Evolutionary conservation across 1,139 yeast species (phyloP), one percentile per base, ranked within the genome.

Genomic region (Taphrina flavorubra): DNA sequence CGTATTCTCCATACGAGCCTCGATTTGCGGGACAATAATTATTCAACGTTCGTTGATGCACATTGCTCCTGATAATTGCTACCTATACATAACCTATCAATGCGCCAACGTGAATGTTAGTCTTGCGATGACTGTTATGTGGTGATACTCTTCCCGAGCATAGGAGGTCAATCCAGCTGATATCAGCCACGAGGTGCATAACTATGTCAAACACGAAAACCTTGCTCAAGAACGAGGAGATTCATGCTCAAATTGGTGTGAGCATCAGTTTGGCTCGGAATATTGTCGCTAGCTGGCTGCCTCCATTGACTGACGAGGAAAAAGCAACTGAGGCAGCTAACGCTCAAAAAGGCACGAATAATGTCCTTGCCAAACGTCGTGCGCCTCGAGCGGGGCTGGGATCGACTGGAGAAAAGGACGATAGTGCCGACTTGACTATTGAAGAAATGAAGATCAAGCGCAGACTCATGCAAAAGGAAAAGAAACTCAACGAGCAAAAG

Each of bases 261-360:
- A 53, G 61, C 37, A 63, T 63, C 60, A 63, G 59, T 55, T 46
- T 63, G n/a, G 67, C 67, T 13, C 67, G 67, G 14, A 40, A 37
- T 7, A 37, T 63, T 11, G 67, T 63, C 37, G 61, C 67, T 25
- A 53, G 55, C 46, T 63, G 67, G 67, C 39, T 63, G 6, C 67
- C 67, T 4, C 61, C 67, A 14, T n/a, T 40, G 60, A 56, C 60
- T 7, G 49, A 56, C 25, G 49, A 56, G n/a, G 60, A 56, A 36
- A 37, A 40, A 31, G 34, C 11, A 16, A 16, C n/a, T 11, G 57
- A 34, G 20, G 57, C 57, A 8, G 20, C 18, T 8, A 8, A 25
- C 10, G 18, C 53, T 11, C 40, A 37, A 8, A n/a, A 53, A 31
- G n/a, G 14, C 14, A 34, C 40, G 8, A n/a, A 34, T 5, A 36